These are phyloP conservation scores for Xylaria sp. DNA, from an alignment of 2,329 filamentous ascomycete genomes.

Conservation along the genomic window DNA sequence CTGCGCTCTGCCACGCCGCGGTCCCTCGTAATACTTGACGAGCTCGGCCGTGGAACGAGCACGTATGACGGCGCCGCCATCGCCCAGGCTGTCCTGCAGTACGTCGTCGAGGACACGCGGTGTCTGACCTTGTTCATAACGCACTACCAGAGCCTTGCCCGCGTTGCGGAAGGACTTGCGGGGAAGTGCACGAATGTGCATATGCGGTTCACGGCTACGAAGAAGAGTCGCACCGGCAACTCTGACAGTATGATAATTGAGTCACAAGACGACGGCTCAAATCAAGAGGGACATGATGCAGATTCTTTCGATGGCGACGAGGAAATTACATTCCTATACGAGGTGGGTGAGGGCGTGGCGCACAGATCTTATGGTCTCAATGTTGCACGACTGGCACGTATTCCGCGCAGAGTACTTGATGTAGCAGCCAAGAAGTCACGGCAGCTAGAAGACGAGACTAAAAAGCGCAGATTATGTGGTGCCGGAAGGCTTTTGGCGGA, in stretches of 20 bases:
- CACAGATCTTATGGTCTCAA: slow-evolving; percentile 96
- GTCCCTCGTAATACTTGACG: slow-evolving; percentile 90
- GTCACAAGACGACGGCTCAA: slow-evolving; percentile 39
- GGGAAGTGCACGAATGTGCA: slow-evolving; percentile 84
- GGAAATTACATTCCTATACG: slow-evolving; percentile 94
- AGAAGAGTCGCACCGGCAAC: slow-evolving; percentile 33
- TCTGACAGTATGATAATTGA: background rate
- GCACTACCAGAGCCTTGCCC: slow-evolving; percentile 88
- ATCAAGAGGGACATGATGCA: slow-evolving; percentile 46
- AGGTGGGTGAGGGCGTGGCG: slow-evolving; percentile 89
- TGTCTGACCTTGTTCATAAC: slow-evolving; percentile 96
- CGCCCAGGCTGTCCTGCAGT: slow-evolving; percentile 87
- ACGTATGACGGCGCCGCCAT: slow-evolving; percentile 98
- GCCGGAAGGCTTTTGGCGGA: slow-evolving; percentile 57
- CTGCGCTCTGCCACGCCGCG: slow-evolving; percentile 87
- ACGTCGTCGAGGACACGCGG: slow-evolving; percentile 78
- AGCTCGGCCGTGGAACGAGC: slow-evolving; percentile 90
- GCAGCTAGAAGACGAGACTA: slow-evolving; percentile 81
- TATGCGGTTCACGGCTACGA: slow-evolving; percentile 79
- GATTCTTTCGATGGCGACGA: slow-evolving; percentile 66
- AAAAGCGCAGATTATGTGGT: slow-evolving; percentile 68
- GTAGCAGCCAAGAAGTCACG: slow-evolving; percentile 81
- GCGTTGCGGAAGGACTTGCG: slow-evolving; percentile 74
- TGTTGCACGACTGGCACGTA: slow-evolving; percentile 84
- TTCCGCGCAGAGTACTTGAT: slow-evolving; percentile 81